Evolutionary conservation across 2,329 filamentous ascomycete genomes (phyloP), one percentile per base, ranked within the genome.

Genomic region (Bipolaris cookei): DNA sequence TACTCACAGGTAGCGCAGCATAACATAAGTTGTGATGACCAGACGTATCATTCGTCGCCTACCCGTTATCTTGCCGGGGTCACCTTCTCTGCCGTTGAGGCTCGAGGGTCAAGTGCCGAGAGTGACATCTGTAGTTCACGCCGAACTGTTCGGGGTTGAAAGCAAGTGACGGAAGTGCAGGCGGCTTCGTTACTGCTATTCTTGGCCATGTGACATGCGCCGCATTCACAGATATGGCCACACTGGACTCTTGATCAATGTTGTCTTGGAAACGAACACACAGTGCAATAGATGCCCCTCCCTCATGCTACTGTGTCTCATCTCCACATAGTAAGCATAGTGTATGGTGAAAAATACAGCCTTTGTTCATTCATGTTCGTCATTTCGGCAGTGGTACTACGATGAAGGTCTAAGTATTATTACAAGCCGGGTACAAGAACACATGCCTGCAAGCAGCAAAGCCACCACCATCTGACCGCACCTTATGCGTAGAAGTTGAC

Each of bases 401-500:
- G 63, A 51, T 62, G 63, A 55, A 62, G 42, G 51, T 71, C 65
- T 72, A 75, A 70, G 59, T 69, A 71, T 68, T 71, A 70, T 64
- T 75, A 75, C 70, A 74, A 60, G 65, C 63, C 64, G 61, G 49
- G 59, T 59, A 38, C 60, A 30, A 57, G 49, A 61, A 61, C 61
- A 57, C 60, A 55, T 57, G 54, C 50, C 65, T 65, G 68, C 68
- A 67, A 65, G 64, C 63, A 50, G 56, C 54, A 47, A 34, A 49
- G 47, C 56, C 56, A 62, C 53, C 51, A 39, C 53, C 28, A 53
- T 28, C 14, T n/a, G 37, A 46, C 49, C 41, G 47, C 51, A 46
- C 59, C 51, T 64, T 76, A 78, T 49, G 74, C 74, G 63, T 77
- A 77, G 64, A 76, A 75, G 70, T 79, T 78, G 73, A 81, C 78